phyloP scores from a whole-genome alignment of 2,329 filamentous ascomycete genomes.

The Ophiosphaerella herpotricha region DNA sequence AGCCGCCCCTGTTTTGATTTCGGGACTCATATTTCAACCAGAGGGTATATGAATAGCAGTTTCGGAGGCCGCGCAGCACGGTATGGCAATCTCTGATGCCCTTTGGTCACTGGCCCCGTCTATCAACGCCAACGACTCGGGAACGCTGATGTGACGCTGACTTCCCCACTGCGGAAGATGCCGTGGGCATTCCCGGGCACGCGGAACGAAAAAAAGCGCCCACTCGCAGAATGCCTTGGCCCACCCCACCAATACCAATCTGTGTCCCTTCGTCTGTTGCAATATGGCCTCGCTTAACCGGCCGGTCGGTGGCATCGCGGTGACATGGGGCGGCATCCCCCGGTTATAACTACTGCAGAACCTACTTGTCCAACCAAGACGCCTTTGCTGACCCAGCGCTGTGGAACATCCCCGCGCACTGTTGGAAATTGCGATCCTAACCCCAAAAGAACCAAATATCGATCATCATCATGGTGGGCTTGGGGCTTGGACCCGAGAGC shows the following conservation, averaged over 20 bases:
- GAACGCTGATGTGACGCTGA: not conserved
- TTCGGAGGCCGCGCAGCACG: not conserved
- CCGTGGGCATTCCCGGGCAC: no score
- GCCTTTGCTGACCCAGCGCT: conserved; percentile 1
- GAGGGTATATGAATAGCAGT: conserved; percentile 3
- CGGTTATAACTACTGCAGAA: not conserved
- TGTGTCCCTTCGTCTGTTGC: no score
- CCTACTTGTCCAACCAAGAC: conserved; percentile 2
- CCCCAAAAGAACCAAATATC: conserved; percentile 4
- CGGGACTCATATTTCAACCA: conserved; percentile 1
- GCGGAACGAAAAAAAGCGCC: no score
- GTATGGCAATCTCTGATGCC: no score
- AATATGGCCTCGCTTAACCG: no score
- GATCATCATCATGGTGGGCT: not conserved
- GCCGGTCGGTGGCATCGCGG: no score
- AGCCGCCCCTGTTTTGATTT: no score
- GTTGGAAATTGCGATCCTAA: conserved; percentile 2
- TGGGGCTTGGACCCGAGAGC: not conserved
- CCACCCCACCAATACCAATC: no score
- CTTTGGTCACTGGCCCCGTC: no score
- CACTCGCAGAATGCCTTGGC: no score
- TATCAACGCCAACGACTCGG: no score
- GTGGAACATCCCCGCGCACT: conserved; percentile 1
- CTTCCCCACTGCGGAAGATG: no score
- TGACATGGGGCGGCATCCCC: not conserved